Base-by-base conservation (phyloP, 2,329 filamentous ascomycete genomes). In the Aspergillus pseudoglaucus region DNA sequence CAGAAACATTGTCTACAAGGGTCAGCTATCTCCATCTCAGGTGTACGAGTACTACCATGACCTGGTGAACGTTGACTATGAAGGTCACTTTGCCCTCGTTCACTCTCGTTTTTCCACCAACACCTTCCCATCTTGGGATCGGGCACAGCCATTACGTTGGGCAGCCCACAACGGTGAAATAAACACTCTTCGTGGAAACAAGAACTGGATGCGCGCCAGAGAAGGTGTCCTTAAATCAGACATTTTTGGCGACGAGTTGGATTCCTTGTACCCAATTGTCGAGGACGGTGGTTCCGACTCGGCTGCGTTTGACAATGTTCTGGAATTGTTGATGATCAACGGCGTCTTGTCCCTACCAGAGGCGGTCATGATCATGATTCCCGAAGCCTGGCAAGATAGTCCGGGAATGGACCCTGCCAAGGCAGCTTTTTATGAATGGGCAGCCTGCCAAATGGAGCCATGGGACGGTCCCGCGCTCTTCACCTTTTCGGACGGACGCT, bases 1-100 rank as follows among this genome's bases (percentile, higher is more conserved):
- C 83, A 90, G 90, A 75, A 97, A 97, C 76, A 97, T 97, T 73
- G 88, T 97, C 51, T 97, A 97, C 81, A 97, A 97, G 80, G 91
- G 91, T 55, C 93, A 97, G 70, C 78, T 97, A 57, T 87, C 91
- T 40, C 91, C 91, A 20, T 83, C 91, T 25, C 91, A 97, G 76
- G 91, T 97, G 45, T 97, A 97, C 74, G 87, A 94, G 67, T 97
- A 97, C 76, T 97, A 95, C 74, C 88, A 96, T 71, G 91, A 97
- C 75, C 75, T 97, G 67, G 87, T 96, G 58, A 95, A 93, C 60
- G 91, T 95, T 57, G 91, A 97, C 69, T 97, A 95, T 70, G 89
- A 97, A 76, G 90, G 86, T 54, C 90, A 97, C 73, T 97, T 97
- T 70, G 93, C 91, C 50, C 79, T 97, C 50, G 91, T 97, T 37